A percentile compares a stretch with the other conserved stretches of the same genome.
These are phyloP conservation scores for Podaxis rugospora DNA, from an alignment of 768 basidiomycete species.

Conservation along the genomic window DNA sequence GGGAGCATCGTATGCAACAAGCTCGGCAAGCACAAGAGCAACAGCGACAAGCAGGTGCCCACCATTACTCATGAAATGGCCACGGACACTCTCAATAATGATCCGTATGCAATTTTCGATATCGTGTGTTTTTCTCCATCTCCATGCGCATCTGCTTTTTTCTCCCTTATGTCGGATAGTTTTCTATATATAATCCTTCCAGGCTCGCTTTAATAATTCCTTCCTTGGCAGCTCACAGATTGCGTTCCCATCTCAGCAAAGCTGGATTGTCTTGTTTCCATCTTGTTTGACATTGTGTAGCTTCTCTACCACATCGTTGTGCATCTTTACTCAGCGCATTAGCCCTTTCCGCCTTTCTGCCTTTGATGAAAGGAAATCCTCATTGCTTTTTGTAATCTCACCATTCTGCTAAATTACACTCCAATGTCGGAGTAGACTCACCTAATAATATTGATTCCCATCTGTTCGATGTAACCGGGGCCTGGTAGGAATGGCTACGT, in stretches of 20 bases:
- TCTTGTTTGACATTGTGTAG: conserved; percentile 2
- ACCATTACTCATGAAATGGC: neutral
- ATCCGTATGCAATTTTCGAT: neutral
- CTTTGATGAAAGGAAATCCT: neutral
- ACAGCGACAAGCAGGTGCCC: conserved; percentile 1
- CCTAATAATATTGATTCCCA: conserved; percentile 4
- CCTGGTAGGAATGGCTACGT: neutral
- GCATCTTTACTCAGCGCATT: conserved; percentile 9
- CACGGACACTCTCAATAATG: neutral
- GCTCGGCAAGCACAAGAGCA: conserved; percentile 1
- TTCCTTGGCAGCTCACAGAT: neutral
- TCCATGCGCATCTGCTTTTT: conserved; percentile 14
- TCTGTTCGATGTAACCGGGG: neutral
- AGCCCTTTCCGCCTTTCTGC: neutral
- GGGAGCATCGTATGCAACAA: conserved; percentile 44
- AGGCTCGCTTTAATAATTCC: conserved; percentile 4
- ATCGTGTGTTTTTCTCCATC: conserved; percentile 4
- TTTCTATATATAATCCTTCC: conserved; percentile 16
- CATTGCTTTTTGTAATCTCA: conserved; percentile 7
- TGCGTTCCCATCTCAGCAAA: conserved; percentile 6
- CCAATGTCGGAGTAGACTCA: conserved; percentile 2
- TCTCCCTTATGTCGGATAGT: conserved; percentile 12
- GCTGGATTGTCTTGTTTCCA: conserved; percentile 7
- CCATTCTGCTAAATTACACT: conserved; percentile 1
- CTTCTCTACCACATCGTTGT: conserved; percentile 1